phyloP scores from a whole-genome alignment of 202 grass and related monocot species.

The Dendrocalamus latiflorus region DNA sequence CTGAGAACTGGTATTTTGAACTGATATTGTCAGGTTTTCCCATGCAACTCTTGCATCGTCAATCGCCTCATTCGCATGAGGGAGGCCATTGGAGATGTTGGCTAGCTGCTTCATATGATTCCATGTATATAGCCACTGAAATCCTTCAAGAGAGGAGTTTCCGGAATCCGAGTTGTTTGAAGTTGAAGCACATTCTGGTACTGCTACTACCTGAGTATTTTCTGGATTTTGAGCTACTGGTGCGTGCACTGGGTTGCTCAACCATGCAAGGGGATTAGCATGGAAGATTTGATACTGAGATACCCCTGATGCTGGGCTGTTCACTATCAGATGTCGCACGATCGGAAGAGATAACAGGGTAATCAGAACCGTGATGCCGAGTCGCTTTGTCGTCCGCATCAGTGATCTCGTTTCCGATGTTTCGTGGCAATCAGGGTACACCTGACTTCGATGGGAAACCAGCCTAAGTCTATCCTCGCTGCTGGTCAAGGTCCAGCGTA shows the following conservation, averaged over 20 bases:
- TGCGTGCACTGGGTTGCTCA: constrained; percentile 20
- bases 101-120: constrained; percentile 62
- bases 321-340: constrained; percentile 52
- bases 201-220: neutral
- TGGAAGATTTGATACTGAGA: constrained; percentile 40
- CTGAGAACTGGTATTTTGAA: constrained; percentile 42
- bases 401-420: neutral
- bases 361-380: constrained; percentile 29
- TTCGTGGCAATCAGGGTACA: neutral
- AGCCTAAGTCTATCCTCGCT: neutral
- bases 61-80: constrained; percentile 70
- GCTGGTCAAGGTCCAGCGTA: neutral
- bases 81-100: constrained; percentile 50
- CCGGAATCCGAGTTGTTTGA: constrained; percentile 12
- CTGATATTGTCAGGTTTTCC: constrained; percentile 62
- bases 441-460: neutral
- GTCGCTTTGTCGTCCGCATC: constrained; percentile 63
- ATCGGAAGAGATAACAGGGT: constrained; percentile 52
- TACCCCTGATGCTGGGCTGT: constrained; percentile 29
- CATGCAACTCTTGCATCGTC: constrained; percentile 71
- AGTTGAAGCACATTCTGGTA: constrained; percentile 16
- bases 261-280: constrained; percentile 45
- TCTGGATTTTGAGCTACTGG: constrained; percentile 29
- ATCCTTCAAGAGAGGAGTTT: constrained; percentile 38
- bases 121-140: constrained; percentile 65